These are phyloP conservation scores for Colletotrichum siamense DNA, from an alignment of 2,329 filamentous ascomycete species.

Conservation along the genomic window DNA sequence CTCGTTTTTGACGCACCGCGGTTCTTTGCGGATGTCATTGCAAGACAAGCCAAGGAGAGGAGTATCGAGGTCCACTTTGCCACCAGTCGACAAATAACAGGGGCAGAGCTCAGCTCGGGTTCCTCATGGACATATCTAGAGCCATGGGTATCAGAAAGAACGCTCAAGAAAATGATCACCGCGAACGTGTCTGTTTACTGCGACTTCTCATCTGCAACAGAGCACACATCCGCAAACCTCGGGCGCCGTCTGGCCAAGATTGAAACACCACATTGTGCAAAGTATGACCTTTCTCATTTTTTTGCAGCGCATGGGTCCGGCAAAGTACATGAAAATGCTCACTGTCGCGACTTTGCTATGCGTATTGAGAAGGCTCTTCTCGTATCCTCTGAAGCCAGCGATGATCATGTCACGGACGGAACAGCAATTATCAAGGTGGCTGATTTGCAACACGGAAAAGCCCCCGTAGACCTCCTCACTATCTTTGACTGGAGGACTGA, in stretches of 20 bases:
- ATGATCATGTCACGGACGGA: neutral
- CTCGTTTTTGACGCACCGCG: neutral
- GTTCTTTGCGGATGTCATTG: neutral
- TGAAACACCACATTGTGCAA: neutral
- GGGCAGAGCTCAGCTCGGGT: neutral
- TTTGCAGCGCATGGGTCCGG: neutral
- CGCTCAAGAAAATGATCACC: neutral
- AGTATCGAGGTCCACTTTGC: neutral
- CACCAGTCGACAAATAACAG: neutral
- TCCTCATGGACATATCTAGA: neutral
- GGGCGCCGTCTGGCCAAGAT: neutral
- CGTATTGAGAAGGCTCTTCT: neutral
- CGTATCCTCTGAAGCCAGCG: neutral
- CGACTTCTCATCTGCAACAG: neutral
- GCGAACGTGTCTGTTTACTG: neutral
- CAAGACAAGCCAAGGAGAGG: neutral
- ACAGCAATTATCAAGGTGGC: neutral
- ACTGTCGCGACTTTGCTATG: neutral
- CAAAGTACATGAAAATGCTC: neutral
- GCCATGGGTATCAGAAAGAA: neutral
- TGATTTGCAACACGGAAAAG: neutral
- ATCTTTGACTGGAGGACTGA: neutral
- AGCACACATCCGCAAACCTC: neutral
- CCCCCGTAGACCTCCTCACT: neutral
- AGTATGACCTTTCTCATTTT: neutral